A percentile compares a stretch with the other conserved stretches of the same genome.
Conservation (phyloP, 768 basidiomycete species). For the Sporobolomyces phaffii region DNA sequence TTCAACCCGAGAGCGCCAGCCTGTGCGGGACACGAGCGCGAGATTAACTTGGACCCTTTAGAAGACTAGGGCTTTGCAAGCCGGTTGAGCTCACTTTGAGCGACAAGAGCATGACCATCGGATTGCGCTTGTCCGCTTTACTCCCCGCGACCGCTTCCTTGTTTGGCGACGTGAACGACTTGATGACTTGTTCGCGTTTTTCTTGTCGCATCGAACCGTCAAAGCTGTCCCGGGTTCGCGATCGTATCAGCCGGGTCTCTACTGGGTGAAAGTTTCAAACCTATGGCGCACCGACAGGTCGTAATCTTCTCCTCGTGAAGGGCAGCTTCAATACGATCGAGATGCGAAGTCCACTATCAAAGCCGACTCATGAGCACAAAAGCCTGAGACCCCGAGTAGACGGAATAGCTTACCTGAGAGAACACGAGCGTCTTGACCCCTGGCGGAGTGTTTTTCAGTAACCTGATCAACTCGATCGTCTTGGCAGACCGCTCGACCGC, state of each 20-base stretch:
- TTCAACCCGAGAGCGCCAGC: constrained; percentile 43
- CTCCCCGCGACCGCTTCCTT: constrained; percentile 13
- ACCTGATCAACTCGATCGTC: constrained; percentile 22
- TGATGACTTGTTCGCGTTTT: constrained; percentile 39
- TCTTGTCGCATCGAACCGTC: constrained; percentile 40
- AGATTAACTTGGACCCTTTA: no score
- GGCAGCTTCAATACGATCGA: constrained; percentile 37
- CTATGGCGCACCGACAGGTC: constrained; percentile 25
- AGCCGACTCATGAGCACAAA: neutral
- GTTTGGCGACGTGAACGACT: constrained; percentile 32
- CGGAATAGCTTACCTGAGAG: constrained; percentile 25
- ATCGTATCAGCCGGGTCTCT: neutral
- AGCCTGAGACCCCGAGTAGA: neutral
- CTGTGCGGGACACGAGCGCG: neutral
- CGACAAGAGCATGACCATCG: constrained; percentile 42
- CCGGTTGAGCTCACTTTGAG: constrained; percentile 35
- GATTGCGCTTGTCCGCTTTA: constrained; percentile 24
- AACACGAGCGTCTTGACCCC: constrained; percentile 37
- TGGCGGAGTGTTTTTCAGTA: constrained; percentile 19
- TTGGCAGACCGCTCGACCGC: constrained; percentile 26
- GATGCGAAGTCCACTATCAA: constrained; percentile 38
- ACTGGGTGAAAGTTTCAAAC: neutral
- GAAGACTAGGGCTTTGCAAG: no score
- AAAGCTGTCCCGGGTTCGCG: constrained; percentile 6
- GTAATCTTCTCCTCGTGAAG: constrained; percentile 34